Evolutionary conservation across 2,329 filamentous ascomycete genomes (phyloP).

Genomic region (Chlorencoelia australis): DNA sequence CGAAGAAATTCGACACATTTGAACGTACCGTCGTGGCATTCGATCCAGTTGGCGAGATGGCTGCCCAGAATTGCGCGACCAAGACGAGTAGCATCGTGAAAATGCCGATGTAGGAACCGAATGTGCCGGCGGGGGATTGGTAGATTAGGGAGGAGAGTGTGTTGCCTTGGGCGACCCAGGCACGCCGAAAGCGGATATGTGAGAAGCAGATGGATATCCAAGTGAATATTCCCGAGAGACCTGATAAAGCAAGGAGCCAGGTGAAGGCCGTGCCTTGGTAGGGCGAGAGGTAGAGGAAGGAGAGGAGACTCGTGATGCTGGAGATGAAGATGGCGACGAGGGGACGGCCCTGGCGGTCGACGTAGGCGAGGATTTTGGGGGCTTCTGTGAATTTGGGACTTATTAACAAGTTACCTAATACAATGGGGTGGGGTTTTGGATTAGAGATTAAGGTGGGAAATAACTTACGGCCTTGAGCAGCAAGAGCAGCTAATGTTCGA

Average conservation of each 20-base stretch:
- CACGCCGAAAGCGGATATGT: constrained; percentile 81
- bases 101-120: constrained; percentile 53
- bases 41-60: constrained; percentile 61
- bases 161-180: constrained; percentile 57
- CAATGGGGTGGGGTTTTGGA: too few species aligned
- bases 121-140: constrained; percentile 46
- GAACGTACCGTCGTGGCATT: constrained; percentile 31
- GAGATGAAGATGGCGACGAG: constrained; percentile 61
- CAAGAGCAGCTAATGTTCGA: constrained; percentile 78
- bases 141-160: constrained; percentile 54
- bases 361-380: constrained; percentile 65
- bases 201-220: constrained; percentile 77
- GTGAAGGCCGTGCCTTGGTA: constrained; percentile 51
- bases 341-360: constrained; percentile 73
- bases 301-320: constrained; percentile 58
- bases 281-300: constrained; percentile 61
- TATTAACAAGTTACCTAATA: too few species aligned
- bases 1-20: constrained; percentile 59
- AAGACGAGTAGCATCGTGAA: constrained; percentile 37
- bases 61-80: constrained; percentile 61
- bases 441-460: too few species aligned
- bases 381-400: too few species aligned
- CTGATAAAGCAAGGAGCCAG: constrained; percentile 71
- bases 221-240: constrained; percentile 65
- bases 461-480: constrained; percentile 76